Base-by-base conservation (phyloP, 257 asterid genomes). In the Solanum piurae region DNA sequence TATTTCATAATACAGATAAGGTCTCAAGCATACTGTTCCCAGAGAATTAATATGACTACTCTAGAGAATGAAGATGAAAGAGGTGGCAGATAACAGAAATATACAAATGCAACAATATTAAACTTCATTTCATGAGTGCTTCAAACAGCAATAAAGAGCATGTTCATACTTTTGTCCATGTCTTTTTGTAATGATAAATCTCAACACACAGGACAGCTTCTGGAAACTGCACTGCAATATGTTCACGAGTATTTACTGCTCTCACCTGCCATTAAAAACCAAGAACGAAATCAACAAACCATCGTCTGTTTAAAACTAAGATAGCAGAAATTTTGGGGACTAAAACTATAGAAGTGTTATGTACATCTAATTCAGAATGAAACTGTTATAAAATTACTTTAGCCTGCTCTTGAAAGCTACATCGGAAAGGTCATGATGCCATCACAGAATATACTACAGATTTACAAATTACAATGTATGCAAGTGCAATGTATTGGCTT, bases 121-220 rank as follows among this genome's bases (percentile, higher is more conserved):
- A 80, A 46, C 68, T 46, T 80, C 42, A 80, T 29, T 29, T 46
- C 68, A 46, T 29, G 7, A 46, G 85, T 1, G 4, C 10, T 46
- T 46, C 40, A 80, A 3, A 29, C 1, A 80, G 27, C 38, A 44
- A 27, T 9, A 27, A 79, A 46, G 68, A 29, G 29, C 29, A 44
- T 9, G 68, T 10, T 80, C 85, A 46, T 93, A 93, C 99, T 98
- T 96, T 95, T 38, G 66, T 6, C 91, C 93, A 88, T 27, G 93
- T 76, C 90, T 86, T 91, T 86, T 84, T 92, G 92, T 89, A 93
- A 86, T 95, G 98, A 91, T 95, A 97, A 89, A 97, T 98, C 93
- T 97, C 99, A 76, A 95, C 83, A 86, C 92, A 88, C 73, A 97
- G 93, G 86, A 93, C 86, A 76, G 91, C 92, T 90, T 94, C 98